phyloP scores from a whole-genome alignment of 805 yeast species.

The Ogataea corticis region DNA sequence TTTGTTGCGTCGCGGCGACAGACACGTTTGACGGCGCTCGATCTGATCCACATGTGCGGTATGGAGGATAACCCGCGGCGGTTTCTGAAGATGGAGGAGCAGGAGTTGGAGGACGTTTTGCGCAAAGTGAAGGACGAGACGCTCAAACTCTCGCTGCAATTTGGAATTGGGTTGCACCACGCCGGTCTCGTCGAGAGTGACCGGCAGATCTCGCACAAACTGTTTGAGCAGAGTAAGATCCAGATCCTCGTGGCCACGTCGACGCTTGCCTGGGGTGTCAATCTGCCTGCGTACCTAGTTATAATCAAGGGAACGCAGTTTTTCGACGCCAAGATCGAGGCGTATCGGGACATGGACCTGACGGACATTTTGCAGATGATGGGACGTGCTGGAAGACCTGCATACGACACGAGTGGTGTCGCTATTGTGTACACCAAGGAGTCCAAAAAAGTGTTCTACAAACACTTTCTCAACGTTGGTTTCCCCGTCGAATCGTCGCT shows the following conservation, averaged over 20 bases:
- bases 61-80: conserved; percentile 75
- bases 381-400: conserved; percentile 87
- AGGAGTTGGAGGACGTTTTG: conserved; percentile 53
- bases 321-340: conserved; percentile 63
- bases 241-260: conserved; percentile 78
- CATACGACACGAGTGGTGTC: conserved; percentile 74
- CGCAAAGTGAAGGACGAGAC: conserved; percentile 78
- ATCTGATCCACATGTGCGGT: conserved; percentile 76
- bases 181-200: conserved; percentile 79
- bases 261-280: conserved; percentile 88
- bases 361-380: conserved; percentile 82
- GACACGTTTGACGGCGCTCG: conserved; percentile 77
- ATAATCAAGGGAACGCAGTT: conserved; percentile 76
- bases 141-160: conserved; percentile 66
- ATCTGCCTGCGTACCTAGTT: conserved; percentile 77
- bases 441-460: conserved; percentile 71
- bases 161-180: conserved; percentile 81
- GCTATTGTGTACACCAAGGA: conserved; percentile 78
- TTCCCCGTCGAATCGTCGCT: conserved; percentile 82
- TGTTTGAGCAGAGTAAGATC: conserved; percentile 66
- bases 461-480: conserved; percentile 75
- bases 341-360: conserved; percentile 76
- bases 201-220: conserved; percentile 65
- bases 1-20: conserved; percentile 85
- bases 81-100: conserved; percentile 65